Conservation (phyloP, 2,329 filamentous ascomycete genomes). For the Aspergillus eucalypticola region DNA sequence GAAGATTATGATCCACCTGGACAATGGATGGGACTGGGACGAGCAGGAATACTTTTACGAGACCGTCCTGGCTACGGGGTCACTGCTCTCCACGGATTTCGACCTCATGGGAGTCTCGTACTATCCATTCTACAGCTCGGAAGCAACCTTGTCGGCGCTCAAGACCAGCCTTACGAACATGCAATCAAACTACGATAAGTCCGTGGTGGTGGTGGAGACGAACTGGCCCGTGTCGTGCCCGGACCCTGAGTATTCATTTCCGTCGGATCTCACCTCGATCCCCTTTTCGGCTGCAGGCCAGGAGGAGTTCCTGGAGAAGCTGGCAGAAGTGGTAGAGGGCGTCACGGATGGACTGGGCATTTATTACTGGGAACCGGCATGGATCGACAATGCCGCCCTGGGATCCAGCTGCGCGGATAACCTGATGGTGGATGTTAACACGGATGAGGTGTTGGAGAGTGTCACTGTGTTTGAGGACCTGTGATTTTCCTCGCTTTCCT, state of each 20-base stretch:
- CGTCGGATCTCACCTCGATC: slow-evolving; percentile 59
- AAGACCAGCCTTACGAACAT: slow-evolving; percentile 60
- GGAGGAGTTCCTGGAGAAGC: slow-evolving; percentile 59
- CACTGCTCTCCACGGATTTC: slow-evolving; percentile 57
- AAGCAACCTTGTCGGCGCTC: slow-evolving; percentile 61
- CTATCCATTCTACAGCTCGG: slow-evolving; percentile 69
- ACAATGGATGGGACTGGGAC: slow-evolving; percentile 73
- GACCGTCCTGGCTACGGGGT: slow-evolving; percentile 54
- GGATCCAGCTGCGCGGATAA: slow-evolving; percentile 68
- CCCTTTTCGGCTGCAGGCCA: slow-evolving; percentile 66
- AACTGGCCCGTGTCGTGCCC: slow-evolving; percentile 69
- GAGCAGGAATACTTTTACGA: slow-evolving; percentile 68
- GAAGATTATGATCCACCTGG: slow-evolving; percentile 72
- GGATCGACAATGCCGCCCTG: slow-evolving; percentile 65
- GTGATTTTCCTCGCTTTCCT: slow-evolving; percentile 23
- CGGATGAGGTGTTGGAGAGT: slow-evolving; percentile 58
- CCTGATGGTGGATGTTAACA: slow-evolving; percentile 58
- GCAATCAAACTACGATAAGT: slow-evolving; percentile 63
- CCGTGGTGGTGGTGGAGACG: slow-evolving; percentile 68
- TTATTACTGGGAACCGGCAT: slow-evolving; percentile 75
- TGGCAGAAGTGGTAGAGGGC: slow-evolving; percentile 58
- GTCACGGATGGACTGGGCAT: slow-evolving; percentile 60
- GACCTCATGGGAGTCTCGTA: slow-evolving; percentile 73
- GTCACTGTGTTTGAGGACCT: slow-evolving; percentile 57
- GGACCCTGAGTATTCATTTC: slow-evolving; percentile 59